These are phyloP conservation scores for Boletales sp. DNA, from an alignment of 768 basidiomycete species.

Conservation along the genomic window DNA sequence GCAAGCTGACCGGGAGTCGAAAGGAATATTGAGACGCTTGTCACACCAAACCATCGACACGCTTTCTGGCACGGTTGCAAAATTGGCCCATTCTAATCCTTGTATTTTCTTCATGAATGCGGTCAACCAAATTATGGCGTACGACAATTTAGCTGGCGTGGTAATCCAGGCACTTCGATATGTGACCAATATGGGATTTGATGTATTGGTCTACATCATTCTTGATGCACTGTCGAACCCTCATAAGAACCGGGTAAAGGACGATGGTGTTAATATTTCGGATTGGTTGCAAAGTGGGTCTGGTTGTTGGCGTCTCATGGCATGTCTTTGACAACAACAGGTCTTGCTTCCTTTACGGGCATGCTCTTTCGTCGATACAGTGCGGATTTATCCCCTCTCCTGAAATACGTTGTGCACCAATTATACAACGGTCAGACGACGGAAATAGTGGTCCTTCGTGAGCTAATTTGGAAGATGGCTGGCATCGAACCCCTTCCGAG, in stretches of 20 bases:
- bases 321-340: slow-evolving; percentile 39
- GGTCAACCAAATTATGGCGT: slow-evolving; percentile 92
- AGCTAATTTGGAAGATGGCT: slow-evolving; percentile 93
- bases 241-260: slow-evolving; percentile 76
- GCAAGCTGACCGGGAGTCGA: slow-evolving; percentile 84
- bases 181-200: slow-evolving; percentile 90
- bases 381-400: slow-evolving; percentile 76
- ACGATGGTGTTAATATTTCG: slow-evolving; percentile 86
- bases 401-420: slow-evolving; percentile 91
- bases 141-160: slow-evolving; percentile 88
- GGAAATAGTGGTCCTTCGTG: slow-evolving; percentile 88
- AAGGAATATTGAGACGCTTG: slow-evolving; percentile 83
- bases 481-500: slow-evolving; percentile 89
- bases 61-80: slow-evolving; percentile 84
- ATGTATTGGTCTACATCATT: slow-evolving; percentile 84
- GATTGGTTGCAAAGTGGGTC: slow-evolving; percentile 90
- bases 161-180: slow-evolving; percentile 88
- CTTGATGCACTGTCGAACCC: slow-evolving; percentile 86
- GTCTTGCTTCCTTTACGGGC: slow-evolving; percentile 89
- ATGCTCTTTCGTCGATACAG: slow-evolving; percentile 86
- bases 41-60: slow-evolving; percentile 81
- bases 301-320: background rate
- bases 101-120: slow-evolving; percentile 86
- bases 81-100: slow-evolving; percentile 92
- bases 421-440: slow-evolving; percentile 77